Conservation (phyloP, 1,284 basidiomycete species). For the Blastosporella zonata region DNA sequence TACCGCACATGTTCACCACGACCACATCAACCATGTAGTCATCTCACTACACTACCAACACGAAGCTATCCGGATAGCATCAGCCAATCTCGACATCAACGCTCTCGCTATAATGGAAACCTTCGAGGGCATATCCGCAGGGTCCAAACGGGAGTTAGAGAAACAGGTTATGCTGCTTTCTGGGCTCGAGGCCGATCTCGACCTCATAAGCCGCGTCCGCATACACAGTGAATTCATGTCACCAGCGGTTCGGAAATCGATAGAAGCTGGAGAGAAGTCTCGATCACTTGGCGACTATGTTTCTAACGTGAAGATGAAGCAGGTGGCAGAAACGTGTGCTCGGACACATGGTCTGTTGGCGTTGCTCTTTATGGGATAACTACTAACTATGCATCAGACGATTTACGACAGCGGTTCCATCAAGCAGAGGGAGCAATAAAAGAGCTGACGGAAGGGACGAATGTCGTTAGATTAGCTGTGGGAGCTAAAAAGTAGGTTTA, state of each 20-base stretch:
- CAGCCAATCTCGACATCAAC: constrained; percentile 64
- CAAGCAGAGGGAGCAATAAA: constrained; percentile 53
- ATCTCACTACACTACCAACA: constrained; percentile 59
- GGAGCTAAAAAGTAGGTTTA: constrained; percentile 46
- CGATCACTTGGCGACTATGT: constrained; percentile 81
- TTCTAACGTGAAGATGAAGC: constrained; percentile 70
- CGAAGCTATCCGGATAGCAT: constrained; percentile 66
- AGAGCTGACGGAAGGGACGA: constrained; percentile 55
- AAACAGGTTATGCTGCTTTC: constrained; percentile 58
- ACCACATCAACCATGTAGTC: constrained; percentile 49
- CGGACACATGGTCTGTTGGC: constrained; percentile 58
- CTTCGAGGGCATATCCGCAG: constrained; percentile 58
- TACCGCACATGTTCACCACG: constrained; percentile 59
- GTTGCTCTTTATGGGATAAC: neutral
- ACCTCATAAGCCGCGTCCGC: constrained; percentile 59
- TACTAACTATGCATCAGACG: constrained; percentile 38
- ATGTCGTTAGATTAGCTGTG: constrained; percentile 52
- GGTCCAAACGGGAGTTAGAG: constrained; percentile 57
- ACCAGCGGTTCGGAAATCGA: constrained; percentile 56
- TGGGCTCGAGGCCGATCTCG: constrained; percentile 65
- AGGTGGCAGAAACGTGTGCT: constrained; percentile 73
- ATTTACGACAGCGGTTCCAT: constrained; percentile 51
- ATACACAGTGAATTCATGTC: constrained; percentile 77
- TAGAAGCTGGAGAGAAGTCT: constrained; percentile 62
- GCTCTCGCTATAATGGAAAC: constrained; percentile 66